phyloP scores from a whole-genome alignment of 2,329 filamentous ascomycete genomes.

The Emergomyces orientalis region DNA sequence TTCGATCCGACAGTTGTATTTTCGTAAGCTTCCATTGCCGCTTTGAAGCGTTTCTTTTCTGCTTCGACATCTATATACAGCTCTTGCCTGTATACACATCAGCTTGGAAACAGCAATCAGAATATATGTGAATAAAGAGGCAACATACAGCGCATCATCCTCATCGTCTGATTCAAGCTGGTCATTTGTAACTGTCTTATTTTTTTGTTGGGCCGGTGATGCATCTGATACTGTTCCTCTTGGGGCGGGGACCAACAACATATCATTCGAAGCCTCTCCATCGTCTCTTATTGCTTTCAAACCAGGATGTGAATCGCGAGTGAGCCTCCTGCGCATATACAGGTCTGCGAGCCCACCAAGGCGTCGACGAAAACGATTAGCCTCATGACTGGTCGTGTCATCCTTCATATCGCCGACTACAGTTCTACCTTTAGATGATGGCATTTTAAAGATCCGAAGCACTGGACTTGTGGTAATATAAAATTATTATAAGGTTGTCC shows the following conservation, averaged over 20 bases:
- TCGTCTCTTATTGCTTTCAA: background rate
- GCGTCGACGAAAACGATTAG: background rate
- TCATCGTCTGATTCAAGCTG: background rate
- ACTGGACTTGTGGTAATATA: background rate
- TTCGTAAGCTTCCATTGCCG: constrained; percentile 4
- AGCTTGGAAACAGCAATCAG: background rate
- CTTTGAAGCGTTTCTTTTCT: constrained; percentile 1
- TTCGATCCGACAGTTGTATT: constrained; percentile 1
- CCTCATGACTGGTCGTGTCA: background rate
- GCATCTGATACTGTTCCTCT: background rate
- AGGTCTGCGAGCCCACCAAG: constrained; percentile 2
- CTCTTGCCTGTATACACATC: background rate
- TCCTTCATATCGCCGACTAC: background rate
- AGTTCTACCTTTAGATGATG: background rate
- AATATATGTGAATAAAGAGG: background rate
- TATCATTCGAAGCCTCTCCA: background rate
- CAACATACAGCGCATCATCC: background rate
- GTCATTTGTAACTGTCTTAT: background rate
- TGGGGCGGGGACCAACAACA: background rate
- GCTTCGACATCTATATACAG: constrained; percentile 2
- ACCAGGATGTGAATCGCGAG: constrained; percentile 1
- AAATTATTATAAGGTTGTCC: background rate
- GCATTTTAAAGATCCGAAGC: background rate
- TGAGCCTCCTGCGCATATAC: background rate
- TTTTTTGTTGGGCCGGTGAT: background rate